Evolutionary conservation across 768 basidiomycete genomes (phyloP).

Genomic region (Holtermanniella nyarrowii): DNA sequence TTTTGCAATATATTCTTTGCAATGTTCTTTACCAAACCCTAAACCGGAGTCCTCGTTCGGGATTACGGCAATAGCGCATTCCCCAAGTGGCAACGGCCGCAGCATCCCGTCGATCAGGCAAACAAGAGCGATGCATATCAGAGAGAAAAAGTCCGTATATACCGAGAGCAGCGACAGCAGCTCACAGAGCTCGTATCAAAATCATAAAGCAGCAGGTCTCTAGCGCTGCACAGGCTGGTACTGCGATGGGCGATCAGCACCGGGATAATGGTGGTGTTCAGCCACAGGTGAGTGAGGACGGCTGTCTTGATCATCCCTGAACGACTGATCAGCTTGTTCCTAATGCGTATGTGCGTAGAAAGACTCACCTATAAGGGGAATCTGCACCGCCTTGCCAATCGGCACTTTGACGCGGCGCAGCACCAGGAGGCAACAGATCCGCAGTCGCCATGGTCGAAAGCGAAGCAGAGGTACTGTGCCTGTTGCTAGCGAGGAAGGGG

Average conservation of each 20-base stretch:
- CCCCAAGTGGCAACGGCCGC: too few species aligned
- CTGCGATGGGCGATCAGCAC: not conserved
- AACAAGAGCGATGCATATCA: not conserved
- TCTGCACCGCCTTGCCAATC: not conserved
- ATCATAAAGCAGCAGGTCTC: not conserved
- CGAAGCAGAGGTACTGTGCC: not conserved
- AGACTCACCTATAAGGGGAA: slow-evolving; percentile 8
- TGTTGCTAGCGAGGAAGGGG: slow-evolving; percentile 9
- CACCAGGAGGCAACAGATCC: slow-evolving; percentile 1
- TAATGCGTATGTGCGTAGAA: not conserved
- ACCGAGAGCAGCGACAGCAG: not conserved
- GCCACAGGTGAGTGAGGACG: not conserved
- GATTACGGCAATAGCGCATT: not conserved
- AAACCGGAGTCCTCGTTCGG: too few species aligned
- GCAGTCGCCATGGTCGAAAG: slow-evolving; percentile 8
- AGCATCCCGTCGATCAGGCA: not conserved
- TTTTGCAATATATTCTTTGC: not conserved
- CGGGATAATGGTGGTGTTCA: not conserved
- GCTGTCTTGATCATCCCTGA: not conserved
- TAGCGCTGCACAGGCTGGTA: not conserved
- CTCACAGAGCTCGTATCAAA: not conserved
- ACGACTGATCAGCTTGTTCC: not conserved
- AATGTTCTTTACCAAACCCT: too few species aligned
- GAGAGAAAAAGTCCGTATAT: too few species aligned
- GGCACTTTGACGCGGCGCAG: slow-evolving; percentile 7